Percentiles rank a stretch among this genome's conserved stretches.
Conservation (phyloP, 2,329 filamentous ascomycete species). For the Pyrenophora graminea region DNA sequence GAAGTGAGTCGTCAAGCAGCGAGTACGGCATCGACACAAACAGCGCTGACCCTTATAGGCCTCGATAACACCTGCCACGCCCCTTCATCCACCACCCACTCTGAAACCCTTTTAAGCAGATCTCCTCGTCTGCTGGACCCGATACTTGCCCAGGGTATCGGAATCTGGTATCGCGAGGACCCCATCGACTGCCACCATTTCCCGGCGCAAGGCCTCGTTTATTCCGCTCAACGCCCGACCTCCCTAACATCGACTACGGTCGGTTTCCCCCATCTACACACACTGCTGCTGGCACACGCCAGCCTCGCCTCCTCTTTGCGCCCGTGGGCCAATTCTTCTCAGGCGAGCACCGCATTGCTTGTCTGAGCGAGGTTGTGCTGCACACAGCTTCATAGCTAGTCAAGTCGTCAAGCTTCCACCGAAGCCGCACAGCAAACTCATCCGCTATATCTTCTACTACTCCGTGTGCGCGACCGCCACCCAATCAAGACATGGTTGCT, state of each 20-base stretch:
- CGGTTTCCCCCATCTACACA: slow-evolving; percentile 54
- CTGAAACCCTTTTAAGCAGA: slow-evolving; percentile 55
- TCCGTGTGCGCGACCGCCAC: slow-evolving; percentile 29
- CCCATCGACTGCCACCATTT: slow-evolving; percentile 77
- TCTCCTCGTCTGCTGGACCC: slow-evolving; percentile 78
- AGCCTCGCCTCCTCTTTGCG: slow-evolving; percentile 66
- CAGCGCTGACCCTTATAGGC: slow-evolving; percentile 51
- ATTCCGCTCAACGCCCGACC: slow-evolving; percentile 82
- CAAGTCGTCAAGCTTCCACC: slow-evolving; percentile 14
- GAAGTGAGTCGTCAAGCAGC: slow-evolving; percentile 66
- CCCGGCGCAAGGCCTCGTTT: slow-evolving; percentile 78
- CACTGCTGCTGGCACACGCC: slow-evolving; percentile 84
- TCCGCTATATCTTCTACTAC: slow-evolving; percentile 1
- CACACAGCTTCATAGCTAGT: slow-evolving; percentile 52
- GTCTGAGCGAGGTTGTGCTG: slow-evolving; percentile 98
- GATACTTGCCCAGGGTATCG: slow-evolving; percentile 85
- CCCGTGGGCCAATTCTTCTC: slow-evolving; percentile 94
- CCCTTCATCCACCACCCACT: slow-evolving; percentile 27
- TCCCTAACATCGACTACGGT: slow-evolving; percentile 82
- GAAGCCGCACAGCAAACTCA: slow-evolving; percentile 16
- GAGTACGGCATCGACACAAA: not conserved
- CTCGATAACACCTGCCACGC: slow-evolving; percentile 67
- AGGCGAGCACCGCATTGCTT: slow-evolving; percentile 91
- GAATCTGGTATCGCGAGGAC: slow-evolving; percentile 72
- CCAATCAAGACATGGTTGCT: slow-evolving; percentile 75